Evolutionary conservation across 2,329 filamentous ascomycete species (phyloP).

Genomic region (Xylariales sp.): DNA sequence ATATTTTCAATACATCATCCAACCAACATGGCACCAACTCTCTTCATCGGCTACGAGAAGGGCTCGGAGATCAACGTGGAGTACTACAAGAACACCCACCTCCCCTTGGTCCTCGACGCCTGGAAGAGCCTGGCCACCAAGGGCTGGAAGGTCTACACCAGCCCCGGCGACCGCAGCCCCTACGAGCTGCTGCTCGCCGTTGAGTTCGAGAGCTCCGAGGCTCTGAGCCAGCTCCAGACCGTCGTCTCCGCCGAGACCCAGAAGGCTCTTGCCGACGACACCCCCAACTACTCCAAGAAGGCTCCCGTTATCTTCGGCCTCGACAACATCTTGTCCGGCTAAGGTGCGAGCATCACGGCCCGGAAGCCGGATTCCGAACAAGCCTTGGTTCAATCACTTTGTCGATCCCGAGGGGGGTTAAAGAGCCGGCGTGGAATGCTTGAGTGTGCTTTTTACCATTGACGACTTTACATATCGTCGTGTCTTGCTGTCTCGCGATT

Average conservation of each 20-base stretch:
- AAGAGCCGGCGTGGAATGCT: no score
- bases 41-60: constrained; percentile 9
- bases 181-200: constrained; percentile 9
- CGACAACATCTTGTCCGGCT: no score
- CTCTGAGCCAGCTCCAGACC: constrained; percentile 5
- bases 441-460: no score
- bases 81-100: constrained; percentile 11
- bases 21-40: constrained; percentile 2
- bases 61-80: constrained; percentile 10
- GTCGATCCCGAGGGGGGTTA: no score
- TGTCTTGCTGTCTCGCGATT: no score
- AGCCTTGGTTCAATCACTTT: no score
- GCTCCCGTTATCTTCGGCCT: constrained; percentile 3
- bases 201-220: constrained; percentile 7
- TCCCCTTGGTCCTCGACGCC: constrained; percentile 3
- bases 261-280: constrained; percentile 8
- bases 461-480: no score
- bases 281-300: constrained; percentile 9
- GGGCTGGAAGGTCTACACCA: constrained; percentile 4
- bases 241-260: neutral
- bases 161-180: constrained; percentile 3
- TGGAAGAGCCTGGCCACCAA: constrained; percentile 7
- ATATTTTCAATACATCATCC: neutral
- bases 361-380: no score
- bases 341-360: no score